Base-by-base conservation (phyloP, 257 asterid genomes). In the Nicotiana attenuata region DNA sequence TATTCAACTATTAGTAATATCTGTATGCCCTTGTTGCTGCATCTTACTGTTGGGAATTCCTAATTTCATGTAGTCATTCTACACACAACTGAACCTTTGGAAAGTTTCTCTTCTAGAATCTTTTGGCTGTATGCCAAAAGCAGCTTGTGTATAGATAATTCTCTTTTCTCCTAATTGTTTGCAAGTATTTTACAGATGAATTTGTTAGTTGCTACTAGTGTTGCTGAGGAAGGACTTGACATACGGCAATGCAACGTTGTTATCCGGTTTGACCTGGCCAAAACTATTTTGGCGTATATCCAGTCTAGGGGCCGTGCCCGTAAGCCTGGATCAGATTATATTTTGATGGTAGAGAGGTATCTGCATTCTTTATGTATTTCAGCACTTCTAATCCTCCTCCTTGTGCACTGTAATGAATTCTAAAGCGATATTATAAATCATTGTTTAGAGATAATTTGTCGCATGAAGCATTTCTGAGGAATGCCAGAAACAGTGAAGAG, bases 291-390 rank as follows among this genome's bases (percentile, higher is more conserved):
- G 88, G 99, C 99, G 0, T 96, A 94, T 88, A 96, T 96, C 85
- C 99, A 96, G 89, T 96, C 99, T 82, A 94, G 99, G 84, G 98
- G 99, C 2, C 98, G 99, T 85, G 99, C 99, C 79, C 91, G 99
- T 82, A 94, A 96, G 86, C 98, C 98, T 84, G 98, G 99, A 82
- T 96, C 99, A 38, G 98, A 94, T 88, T 96, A 96, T 88, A 96
- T 94, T 84, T 94, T 96, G 90, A 96, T 96, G 99, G 97, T 90
- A 85, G 99, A 96, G 93, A 96, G 99, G 99, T 96, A 91, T 59
- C 83, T 67, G 65, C 83, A 68, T 47, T 55, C 35, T 76, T 64
- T 71, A 50, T 82, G 69, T 76, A 57, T 82, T 77, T 82, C 82
- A 52, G 14, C 80, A 57, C 13, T 38, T 47, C 73, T 78, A 41